A percentile compares a stretch with the other conserved stretches of the same genome.
Conservation (phyloP, 2,329 filamentous ascomycete genomes). For the Fragosphaeria purpurea region DNA sequence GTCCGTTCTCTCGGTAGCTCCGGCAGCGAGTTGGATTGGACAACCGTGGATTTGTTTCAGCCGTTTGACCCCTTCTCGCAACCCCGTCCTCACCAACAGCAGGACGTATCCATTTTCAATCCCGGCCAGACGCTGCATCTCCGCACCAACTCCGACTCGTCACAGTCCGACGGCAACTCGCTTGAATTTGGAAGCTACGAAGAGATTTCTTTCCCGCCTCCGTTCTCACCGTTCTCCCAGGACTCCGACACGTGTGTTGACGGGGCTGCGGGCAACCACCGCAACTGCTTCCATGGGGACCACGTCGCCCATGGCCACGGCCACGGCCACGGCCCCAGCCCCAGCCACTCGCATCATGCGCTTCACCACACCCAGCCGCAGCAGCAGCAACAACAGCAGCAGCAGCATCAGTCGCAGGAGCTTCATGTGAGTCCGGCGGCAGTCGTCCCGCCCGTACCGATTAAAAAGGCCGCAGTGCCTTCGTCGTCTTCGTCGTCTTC, state of each 20-base stretch:
- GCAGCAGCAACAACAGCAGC: slow-evolving; percentile 41
- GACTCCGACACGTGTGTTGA: slow-evolving; percentile 67
- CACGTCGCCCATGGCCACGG: slow-evolving; percentile 21
- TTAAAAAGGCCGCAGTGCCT: slow-evolving; percentile 40
- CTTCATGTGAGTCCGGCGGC: slow-evolving; percentile 57
- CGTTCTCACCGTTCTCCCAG: slow-evolving; percentile 73
- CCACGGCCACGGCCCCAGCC: slow-evolving; percentile 36
- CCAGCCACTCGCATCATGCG: slow-evolving; percentile 52
- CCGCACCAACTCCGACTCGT: slow-evolving; percentile 78
- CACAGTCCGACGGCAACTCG: slow-evolving; percentile 58
- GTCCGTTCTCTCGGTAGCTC: slow-evolving; percentile 76
- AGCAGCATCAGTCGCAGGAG: slow-evolving; percentile 35
- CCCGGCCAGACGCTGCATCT: slow-evolving; percentile 84
- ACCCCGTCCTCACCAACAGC: slow-evolving; percentile 37
- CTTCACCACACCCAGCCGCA: slow-evolving; percentile 25
- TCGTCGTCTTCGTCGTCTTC: not conserved
- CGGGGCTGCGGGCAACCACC: slow-evolving; percentile 39
- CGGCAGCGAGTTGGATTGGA: slow-evolving; percentile 59
- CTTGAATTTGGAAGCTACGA: slow-evolving; percentile 70
- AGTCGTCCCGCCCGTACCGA: slow-evolving; percentile 57
- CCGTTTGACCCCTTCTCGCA: slow-evolving; percentile 59
- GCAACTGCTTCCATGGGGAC: slow-evolving; percentile 51
- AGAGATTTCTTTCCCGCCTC: slow-evolving; percentile 54
- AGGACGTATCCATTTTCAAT: slow-evolving; percentile 71
- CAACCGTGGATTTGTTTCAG: slow-evolving; percentile 64